Conservation (phyloP, 1,139 yeast genomes). For the Suhomyces panamericanus region DNA sequence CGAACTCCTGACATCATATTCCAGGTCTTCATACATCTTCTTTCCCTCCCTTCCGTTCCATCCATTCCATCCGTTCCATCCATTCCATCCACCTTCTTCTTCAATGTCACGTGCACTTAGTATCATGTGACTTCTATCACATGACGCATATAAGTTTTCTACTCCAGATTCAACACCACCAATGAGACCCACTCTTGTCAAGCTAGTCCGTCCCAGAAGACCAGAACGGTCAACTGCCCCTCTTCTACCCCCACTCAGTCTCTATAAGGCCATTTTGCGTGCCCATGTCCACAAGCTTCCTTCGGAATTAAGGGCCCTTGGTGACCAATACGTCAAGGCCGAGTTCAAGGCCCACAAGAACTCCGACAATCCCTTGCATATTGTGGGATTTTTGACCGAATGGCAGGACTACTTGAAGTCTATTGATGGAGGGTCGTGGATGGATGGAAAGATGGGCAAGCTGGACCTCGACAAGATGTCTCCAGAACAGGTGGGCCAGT, state of each 20-base stretch:
- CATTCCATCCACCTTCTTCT: not conserved
- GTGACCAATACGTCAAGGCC: slow-evolving; percentile 84
- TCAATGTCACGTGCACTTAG: not conserved
- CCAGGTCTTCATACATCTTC: too few species aligned
- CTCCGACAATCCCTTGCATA: slow-evolving; percentile 86
- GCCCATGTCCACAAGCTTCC: slow-evolving; percentile 73
- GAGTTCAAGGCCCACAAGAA: slow-evolving; percentile 87
- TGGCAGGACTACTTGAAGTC: slow-evolving; percentile 89
- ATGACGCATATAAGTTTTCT: not conserved
- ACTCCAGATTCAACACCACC: not conserved
- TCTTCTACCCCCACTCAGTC: slow-evolving; percentile 74
- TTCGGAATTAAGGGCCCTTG: slow-evolving; percentile 67
- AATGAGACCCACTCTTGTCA: slow-evolving; percentile 53
- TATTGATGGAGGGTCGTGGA: slow-evolving; percentile 79
- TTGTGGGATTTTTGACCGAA: slow-evolving; percentile 86
- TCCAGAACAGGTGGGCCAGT: slow-evolving; percentile 89
- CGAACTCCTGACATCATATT: too few species aligned
- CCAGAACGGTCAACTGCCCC: slow-evolving; percentile 57
- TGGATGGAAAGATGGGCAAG: slow-evolving; percentile 62
- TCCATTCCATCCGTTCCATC: too few species aligned
- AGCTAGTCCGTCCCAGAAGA: slow-evolving; percentile 57
- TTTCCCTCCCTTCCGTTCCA: too few species aligned
- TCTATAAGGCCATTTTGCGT: slow-evolving; percentile 75
- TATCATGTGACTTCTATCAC: slow-evolving; percentile 1
- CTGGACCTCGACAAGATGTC: slow-evolving; percentile 77